Evolutionary conservation across 129 eudicot genomes (phyloP).

Genomic region (Kitagawia praeruptora): DNA sequence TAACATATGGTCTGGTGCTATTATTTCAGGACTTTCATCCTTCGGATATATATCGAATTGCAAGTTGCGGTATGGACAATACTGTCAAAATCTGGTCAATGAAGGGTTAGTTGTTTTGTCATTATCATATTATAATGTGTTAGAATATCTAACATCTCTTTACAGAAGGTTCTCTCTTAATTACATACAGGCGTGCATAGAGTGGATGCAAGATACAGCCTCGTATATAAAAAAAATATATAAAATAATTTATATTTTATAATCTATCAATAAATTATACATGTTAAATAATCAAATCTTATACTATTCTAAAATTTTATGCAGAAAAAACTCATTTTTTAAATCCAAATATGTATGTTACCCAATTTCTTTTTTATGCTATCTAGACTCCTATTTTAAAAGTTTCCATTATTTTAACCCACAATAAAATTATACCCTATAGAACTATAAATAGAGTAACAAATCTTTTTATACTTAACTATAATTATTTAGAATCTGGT

Average conservation of each 20-base stretch:
- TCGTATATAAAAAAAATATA: no score
- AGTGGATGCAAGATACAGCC: background rate
- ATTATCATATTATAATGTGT: background rate
- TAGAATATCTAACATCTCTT: background rate
- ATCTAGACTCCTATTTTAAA: background rate
- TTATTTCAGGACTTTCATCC: conserved; percentile 89
- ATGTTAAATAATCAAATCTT: background rate
- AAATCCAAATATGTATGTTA: no score
- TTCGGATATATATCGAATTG: conserved; percentile 92
- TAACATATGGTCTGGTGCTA: background rate
- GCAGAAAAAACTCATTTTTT: no score
- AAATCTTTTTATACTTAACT: no score
- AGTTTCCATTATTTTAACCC: background rate
- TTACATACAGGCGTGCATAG: background rate
- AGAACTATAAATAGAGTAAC: background rate
- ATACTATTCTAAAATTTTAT: background rate
- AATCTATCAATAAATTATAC: background rate
- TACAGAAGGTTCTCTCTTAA: background rate
- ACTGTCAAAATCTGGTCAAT: conserved; percentile 96
- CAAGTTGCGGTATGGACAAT: conserved; percentile 99
- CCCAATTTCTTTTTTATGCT: background rate
- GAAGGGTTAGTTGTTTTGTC: conserved; percentile 50
- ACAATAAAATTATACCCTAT: background rate
- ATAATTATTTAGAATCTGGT: background rate
- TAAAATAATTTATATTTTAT: no score